These are phyloP conservation scores for Ceratocystis ficicola DNA, from an alignment of 2,329 filamentous ascomycete species.

Conservation along the genomic window DNA sequence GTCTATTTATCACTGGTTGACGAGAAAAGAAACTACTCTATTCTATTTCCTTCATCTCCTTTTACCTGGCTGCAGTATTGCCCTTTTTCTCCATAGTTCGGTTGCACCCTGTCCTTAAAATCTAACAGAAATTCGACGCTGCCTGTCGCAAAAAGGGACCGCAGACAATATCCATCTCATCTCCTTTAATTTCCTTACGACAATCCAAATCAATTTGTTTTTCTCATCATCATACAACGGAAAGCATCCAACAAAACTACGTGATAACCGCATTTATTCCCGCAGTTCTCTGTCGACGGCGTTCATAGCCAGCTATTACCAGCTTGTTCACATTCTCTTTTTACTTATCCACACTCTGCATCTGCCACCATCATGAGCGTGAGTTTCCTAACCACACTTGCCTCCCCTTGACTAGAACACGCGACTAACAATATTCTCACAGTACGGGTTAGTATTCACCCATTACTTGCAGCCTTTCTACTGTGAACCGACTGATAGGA, in stretches of 20 bases:
- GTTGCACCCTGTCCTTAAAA: constrained; percentile 1
- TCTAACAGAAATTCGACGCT: background rate
- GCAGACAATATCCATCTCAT: constrained; percentile 7
- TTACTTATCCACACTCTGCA: constrained; percentile 3
- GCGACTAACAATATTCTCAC: constrained; percentile 22
- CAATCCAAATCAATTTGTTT: background rate
- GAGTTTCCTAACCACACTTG: background rate
- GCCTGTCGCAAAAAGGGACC: constrained; percentile 4
- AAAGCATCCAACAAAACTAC: background rate
- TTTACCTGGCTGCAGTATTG: background rate
- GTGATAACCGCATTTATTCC: background rate
- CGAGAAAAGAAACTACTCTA: constrained; percentile 2
- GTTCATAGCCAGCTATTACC: background rate
- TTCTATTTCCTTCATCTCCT: constrained; percentile 3
- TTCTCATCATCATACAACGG: background rate
- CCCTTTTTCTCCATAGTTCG: background rate
- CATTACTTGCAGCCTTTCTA: constrained; percentile 15
- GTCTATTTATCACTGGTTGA: constrained; percentile 21
- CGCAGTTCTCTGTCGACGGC: background rate
- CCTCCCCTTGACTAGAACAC: background rate
- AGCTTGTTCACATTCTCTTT: background rate
- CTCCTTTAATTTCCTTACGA: constrained; percentile 20
- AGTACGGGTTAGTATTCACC: constrained; percentile 46
- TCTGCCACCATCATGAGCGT: constrained; percentile 16
- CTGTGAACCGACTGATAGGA: background rate